Base-by-base conservation (phyloP, 2,329 filamentous ascomycete species). In the Dactylellina haptotyla region DNA sequence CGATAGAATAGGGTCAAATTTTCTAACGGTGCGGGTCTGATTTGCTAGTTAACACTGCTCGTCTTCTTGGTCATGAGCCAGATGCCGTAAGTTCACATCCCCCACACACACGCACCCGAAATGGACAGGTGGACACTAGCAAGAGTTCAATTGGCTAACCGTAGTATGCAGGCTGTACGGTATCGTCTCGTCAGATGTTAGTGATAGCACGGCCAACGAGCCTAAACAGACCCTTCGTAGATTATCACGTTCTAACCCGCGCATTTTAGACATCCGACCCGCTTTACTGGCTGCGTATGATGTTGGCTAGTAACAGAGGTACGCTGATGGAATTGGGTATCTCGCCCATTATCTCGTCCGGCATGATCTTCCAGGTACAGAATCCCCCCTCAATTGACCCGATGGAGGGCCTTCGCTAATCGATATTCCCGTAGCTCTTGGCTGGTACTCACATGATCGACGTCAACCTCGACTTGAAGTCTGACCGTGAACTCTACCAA, bases 51-150 rank as follows among this genome's bases (percentile, higher is more conserved):
- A 82, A 98, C 95, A 77, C 88, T 99, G 79, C 86, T 99, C 83
- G 96, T 98, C 85, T 99, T 99, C 88, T 85, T 99, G 87, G 93
- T 99, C 84, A 99, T 99, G 95, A 97, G 93, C 85, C 95, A 97
- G 85, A 98, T 99, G 95, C 93, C 95, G 77, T 78, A 76, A 69
- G 77, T 77, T 18, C 32, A 34, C 32, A 34, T 34, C 14, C 32
- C 32, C 32, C 32, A 34, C 32, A 34, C 6, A 34, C 32, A 34
- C n/a, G n/a, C n/a, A n/a, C n/a, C 63, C 54, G 32, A 51, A 20
- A 37, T 23, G 4, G 6, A 26, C 9, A 45, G 16, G 25, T 39
- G 20, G 14, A n/a, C 3, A 20, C 4, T 9, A 28, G 9, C 39
- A 12, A n/a, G 30, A 63, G 50, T 43, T 39, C 51, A 62, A 54